phyloP scores from a whole-genome alignment of 345 rosid species.

The Populus pruinosa region DNA sequence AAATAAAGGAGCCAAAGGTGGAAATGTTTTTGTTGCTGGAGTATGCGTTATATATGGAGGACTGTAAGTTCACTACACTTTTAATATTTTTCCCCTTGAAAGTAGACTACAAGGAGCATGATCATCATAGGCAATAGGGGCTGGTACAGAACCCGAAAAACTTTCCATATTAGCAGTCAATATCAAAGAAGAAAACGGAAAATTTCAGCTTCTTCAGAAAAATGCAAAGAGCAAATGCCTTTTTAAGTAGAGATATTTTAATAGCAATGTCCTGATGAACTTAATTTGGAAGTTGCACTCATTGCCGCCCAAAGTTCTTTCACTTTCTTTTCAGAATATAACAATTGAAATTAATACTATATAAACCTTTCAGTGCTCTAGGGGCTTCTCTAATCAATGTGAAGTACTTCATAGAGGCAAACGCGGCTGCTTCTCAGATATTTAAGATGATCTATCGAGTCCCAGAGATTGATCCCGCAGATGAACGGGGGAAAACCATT shows the following conservation, averaged over 20 bases:
- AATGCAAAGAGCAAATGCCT: neutral
- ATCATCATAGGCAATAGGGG: no score
- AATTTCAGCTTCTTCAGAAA: neutral
- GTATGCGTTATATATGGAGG: slow-evolving; percentile 41
- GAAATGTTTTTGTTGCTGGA: slow-evolving; percentile 40
- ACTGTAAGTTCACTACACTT: slow-evolving; percentile 35
- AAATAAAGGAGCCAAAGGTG: slow-evolving; percentile 45
- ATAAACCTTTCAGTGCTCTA: neutral
- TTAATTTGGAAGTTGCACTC: neutral
- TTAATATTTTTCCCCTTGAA: neutral
- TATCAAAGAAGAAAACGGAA: no score
- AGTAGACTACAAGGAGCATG: neutral
- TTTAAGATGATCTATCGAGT: slow-evolving; percentile 36
- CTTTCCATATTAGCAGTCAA: no score
- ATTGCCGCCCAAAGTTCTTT: no score
- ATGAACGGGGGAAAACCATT: slow-evolving; percentile 27
- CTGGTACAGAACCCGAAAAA: no score
- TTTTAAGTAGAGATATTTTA: no score
- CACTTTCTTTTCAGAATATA: no score
- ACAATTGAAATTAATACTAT: no score
- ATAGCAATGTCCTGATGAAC: neutral
- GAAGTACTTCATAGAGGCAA: slow-evolving; percentile 40
- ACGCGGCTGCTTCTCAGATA: slow-evolving; percentile 28
- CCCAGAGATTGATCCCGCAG: slow-evolving; percentile 34
- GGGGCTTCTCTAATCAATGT: neutral